phyloP scores from a whole-genome alignment of 352 stramenopile species.

The Nothophytophthora sp. region DNA sequence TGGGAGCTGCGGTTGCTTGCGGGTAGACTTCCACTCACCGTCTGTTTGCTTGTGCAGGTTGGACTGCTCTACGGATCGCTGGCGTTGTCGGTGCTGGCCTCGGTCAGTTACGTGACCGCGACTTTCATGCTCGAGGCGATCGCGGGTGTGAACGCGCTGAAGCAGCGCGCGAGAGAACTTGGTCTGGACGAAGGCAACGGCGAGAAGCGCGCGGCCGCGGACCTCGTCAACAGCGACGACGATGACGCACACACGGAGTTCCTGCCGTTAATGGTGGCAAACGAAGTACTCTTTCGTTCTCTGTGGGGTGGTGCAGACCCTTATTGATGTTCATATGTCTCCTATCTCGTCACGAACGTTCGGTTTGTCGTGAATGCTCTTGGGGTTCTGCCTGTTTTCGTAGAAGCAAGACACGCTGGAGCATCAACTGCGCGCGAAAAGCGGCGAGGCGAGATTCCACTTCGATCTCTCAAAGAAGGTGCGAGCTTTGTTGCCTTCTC shows the following conservation, averaged over 20 bases:
- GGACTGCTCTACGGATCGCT: slow-evolving; percentile 77
- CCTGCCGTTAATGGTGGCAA: slow-evolving; percentile 77
- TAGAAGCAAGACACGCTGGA: slow-evolving; percentile 62
- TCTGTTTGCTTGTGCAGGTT: slow-evolving; percentile 43
- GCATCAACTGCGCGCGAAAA: slow-evolving; percentile 44
- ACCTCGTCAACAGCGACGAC: slow-evolving; percentile 37
- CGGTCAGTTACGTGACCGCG: slow-evolving; percentile 79
- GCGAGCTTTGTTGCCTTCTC: neutral
- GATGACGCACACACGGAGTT: slow-evolving; percentile 61
- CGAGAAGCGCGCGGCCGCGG: slow-evolving; percentile 27
- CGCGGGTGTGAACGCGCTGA: slow-evolving; percentile 77
- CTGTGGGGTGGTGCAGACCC: neutral
- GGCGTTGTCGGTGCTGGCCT: slow-evolving; percentile 54
- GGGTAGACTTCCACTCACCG: no score
- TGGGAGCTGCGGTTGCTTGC: no score
- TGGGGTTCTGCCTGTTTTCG: neutral
- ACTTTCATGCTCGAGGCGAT: slow-evolving; percentile 90
- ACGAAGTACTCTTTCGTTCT: slow-evolving; percentile 53
- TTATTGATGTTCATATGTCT: neutral
- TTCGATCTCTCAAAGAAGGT: slow-evolving; percentile 85
- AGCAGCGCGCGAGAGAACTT: slow-evolving; percentile 48
- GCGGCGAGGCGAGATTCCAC: slow-evolving; percentile 36
- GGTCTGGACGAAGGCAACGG: slow-evolving; percentile 21
- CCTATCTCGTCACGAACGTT: slow-evolving; percentile 19
- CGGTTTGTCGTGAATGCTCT: slow-evolving; percentile 11